Conservation (phyloP, 306 rosid genomes). For the Hylodesmum podocarpum region DNA sequence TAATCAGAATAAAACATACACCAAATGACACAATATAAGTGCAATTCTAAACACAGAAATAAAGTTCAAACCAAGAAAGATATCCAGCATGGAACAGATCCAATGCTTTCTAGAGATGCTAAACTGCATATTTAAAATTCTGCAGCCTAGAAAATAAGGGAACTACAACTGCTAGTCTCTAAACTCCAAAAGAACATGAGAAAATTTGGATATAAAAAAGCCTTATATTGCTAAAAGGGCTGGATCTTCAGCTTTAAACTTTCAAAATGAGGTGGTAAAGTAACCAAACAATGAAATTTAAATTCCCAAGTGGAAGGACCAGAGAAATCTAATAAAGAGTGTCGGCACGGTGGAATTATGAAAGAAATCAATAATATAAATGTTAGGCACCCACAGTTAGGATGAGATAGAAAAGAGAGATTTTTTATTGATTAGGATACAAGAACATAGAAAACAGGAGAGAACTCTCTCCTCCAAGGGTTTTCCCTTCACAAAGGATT, state of each 20-base stretch:
- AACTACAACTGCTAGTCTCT: background rate
- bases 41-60: background rate
- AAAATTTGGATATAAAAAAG: background rate
- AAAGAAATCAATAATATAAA: too few species aligned
- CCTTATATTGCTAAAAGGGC: background rate
- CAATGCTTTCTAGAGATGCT: background rate
- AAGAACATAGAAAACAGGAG: too few species aligned
- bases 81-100: background rate
- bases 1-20: background rate
- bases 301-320: background rate
- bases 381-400: too few species aligned
- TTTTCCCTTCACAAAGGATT: too few species aligned
- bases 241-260: background rate
- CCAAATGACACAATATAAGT: background rate
- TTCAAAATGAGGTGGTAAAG: background rate
- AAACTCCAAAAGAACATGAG: background rate
- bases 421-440: too few species aligned
- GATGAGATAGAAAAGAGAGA: too few species aligned
- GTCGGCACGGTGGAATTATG: background rate
- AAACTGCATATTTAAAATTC: slow-evolving; percentile 6
- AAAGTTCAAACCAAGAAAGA: slow-evolving; percentile 8
- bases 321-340: background rate
- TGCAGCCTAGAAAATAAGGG: background rate
- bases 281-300: background rate
- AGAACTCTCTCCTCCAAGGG: too few species aligned